A percentile compares a stretch with the other conserved stretches of the same genome.
Conservation (phyloP, 768 basidiomycete genomes). For the Boletellus ananas region DNA sequence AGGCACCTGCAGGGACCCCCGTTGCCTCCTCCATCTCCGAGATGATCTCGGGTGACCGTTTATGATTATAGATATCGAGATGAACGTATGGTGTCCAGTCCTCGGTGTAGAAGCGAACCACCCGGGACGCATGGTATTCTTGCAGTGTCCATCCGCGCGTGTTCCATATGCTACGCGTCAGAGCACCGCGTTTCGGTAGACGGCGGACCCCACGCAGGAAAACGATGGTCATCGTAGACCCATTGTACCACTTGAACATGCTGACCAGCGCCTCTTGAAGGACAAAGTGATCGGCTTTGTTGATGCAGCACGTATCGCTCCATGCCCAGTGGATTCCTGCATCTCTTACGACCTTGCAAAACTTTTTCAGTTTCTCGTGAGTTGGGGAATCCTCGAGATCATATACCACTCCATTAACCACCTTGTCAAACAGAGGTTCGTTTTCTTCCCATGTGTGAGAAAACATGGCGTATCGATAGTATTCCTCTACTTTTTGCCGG, state of each 20-base stretch:
- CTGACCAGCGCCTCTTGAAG: background rate
- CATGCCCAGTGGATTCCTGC: conserved; percentile 6
- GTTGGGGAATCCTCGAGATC: conserved; percentile 7
- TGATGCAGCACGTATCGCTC: conserved; percentile 9
- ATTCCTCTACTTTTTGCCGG: too few relatives aligned
- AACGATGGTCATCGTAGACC: background rate
- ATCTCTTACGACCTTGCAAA: conserved; percentile 1
- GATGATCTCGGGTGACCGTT: conserved; percentile 1
- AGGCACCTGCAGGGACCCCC: background rate
- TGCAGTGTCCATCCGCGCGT: conserved; percentile 2
- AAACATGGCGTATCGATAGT: too few relatives aligned
- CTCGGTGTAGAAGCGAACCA: conserved; percentile 8
- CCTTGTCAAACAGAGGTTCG: conserved; percentile 7
- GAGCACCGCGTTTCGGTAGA: background rate
- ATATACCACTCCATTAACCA: conserved; percentile 2
- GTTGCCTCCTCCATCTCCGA: conserved; percentile 11
- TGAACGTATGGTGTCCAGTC: conserved; percentile 7
- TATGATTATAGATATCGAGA: conserved; percentile 6
- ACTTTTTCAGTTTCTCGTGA: background rate
- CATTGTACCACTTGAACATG: too few relatives aligned
- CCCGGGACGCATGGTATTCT: conserved; percentile 11
- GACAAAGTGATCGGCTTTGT: background rate
- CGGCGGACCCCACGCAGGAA: background rate
- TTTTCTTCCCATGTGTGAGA: background rate
- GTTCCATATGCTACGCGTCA: conserved; percentile 4